Conservation (phyloP, 257 asterid species). For the Nicotiana paniculata region DNA sequence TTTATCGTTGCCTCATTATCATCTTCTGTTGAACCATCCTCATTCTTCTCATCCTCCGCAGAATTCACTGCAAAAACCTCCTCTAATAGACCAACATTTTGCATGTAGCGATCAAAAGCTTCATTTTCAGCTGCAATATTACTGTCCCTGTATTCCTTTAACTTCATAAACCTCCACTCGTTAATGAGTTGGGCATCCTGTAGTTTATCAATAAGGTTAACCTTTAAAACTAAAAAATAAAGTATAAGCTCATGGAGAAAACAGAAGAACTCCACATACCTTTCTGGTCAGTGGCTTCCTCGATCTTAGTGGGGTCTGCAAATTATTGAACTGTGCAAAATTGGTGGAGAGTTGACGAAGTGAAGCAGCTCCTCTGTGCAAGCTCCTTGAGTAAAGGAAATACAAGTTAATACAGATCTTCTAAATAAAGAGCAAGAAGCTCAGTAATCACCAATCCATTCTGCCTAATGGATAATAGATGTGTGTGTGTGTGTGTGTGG, state of each 20-base stretch:
- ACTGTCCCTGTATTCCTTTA: slow-evolving; percentile 70
- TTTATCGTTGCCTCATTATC: slow-evolving; percentile 23
- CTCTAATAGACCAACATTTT: slow-evolving; percentile 59
- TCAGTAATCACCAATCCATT: not conserved
- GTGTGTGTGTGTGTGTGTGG: not conserved
- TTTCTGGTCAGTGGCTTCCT: slow-evolving; percentile 82
- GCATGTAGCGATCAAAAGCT: slow-evolving; percentile 78
- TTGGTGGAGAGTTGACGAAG: slow-evolving; percentile 87
- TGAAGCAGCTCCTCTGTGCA: slow-evolving; percentile 46
- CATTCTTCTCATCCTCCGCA: slow-evolving; percentile 27
- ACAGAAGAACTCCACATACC: slow-evolving; percentile 32
- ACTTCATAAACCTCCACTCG: slow-evolving; percentile 85
- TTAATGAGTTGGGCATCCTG: slow-evolving; percentile 87
- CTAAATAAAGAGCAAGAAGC: slow-evolving; percentile 7
- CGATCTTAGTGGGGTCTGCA: slow-evolving; percentile 57
- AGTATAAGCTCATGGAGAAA: not conserved
- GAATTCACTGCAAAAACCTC: slow-evolving; percentile 60
- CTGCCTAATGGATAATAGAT: not conserved
- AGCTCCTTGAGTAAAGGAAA: slow-evolving; percentile 36
- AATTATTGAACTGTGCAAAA: slow-evolving; percentile 79
- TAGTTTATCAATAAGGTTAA: slow-evolving; percentile 7
- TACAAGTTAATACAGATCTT: slow-evolving; percentile 13
- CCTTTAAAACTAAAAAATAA: not conserved
- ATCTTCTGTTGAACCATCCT: slow-evolving; percentile 43
- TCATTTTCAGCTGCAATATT: slow-evolving; percentile 67